Evolutionary conservation across 2,329 filamentous ascomycete species (phyloP), one percentile per base, ranked within the genome.

Genomic region (Sarocladium kiliense): DNA sequence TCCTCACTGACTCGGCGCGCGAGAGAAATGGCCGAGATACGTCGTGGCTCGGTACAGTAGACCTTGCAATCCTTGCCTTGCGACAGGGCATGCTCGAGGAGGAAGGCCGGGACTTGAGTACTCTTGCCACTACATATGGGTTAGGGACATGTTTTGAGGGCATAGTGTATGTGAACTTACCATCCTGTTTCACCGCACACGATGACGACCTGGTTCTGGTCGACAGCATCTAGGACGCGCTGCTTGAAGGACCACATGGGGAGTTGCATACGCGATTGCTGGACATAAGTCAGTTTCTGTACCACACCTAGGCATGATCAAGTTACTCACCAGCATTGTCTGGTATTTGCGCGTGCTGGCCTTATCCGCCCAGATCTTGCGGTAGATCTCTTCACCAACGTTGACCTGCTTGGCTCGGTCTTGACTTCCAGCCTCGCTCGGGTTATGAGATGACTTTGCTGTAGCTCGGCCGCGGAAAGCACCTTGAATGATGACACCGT

Each of bases 111-210:
- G n/a, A 97, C 88, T 65, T 99, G 94, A 0, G 94, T 99, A 70
- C 91, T 97, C 76, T 99, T 99, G 60, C 94, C 94, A 68, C 86
- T 78, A 59, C 12, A 30, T 55, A 41, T 10, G 14, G 54, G 69
- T 53, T 74, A 62, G 54, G 42, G 26, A 25, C n/a, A 7, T 47
- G 16, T 19, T 19, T 6, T 49, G 11, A 26, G 11, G 14, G 10
- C 4, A 23, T 4, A 21, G 12, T 11, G 11, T 23, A 7, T 18
- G 26, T 6, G 18, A 12, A 60, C 70, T 63, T 75, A 81, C 79
- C 88, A 97, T 62, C 94, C 94, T 2, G 94, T 99, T 72, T 99
- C 94, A 67, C 94, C 94, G 67, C 93, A 97, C 27, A 99, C 83
- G 57, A 99, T 97, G 10, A 94, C 86, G 10, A 96, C 88, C 64